These are phyloP conservation scores for Boletellus sp. DNA, from an alignment of 768 basidiomycete genomes.

Conservation along the genomic window DNA sequence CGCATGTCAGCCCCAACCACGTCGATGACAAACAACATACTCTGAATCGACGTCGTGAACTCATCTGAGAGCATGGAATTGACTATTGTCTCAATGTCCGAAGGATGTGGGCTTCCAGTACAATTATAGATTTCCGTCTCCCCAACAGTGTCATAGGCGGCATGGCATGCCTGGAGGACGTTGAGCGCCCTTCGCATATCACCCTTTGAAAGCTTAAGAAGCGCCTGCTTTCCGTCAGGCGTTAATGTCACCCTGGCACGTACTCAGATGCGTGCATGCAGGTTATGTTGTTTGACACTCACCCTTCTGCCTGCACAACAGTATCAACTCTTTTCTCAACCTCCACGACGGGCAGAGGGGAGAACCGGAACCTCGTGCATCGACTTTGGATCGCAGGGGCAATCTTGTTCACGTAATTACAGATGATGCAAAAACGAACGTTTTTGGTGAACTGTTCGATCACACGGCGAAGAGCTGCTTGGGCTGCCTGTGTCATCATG, in stretches of 20 bases:
- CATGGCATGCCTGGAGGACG: constrained; percentile 96
- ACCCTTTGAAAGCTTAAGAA: constrained; percentile 92
- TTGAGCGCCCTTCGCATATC: constrained; percentile 98
- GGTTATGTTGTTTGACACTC: constrained; percentile 18
- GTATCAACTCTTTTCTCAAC: constrained; percentile 77
- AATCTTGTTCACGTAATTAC: constrained; percentile 99
- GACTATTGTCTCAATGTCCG: constrained; percentile 90
- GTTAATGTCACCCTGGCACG: constrained; percentile 74
- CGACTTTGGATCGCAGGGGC: constrained; percentile 97
- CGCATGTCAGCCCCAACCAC: not conserved
- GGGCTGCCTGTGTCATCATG: constrained; percentile 99
- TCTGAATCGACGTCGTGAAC: constrained; percentile 86
- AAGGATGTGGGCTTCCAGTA: constrained; percentile 94
- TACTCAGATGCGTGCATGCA: not conserved
- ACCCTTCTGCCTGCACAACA: constrained; percentile 87
- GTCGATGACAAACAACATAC: constrained; percentile 38
- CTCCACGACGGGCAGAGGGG: constrained; percentile 80
- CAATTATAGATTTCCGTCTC: constrained; percentile 95
- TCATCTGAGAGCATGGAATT: constrained; percentile 95
- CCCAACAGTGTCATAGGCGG: constrained; percentile 85
- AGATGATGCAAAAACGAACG: constrained; percentile 98
- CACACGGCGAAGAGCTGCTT: constrained; percentile 92
- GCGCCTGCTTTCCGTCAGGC: constrained; percentile 79
- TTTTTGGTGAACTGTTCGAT: constrained; percentile 99
- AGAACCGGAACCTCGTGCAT: constrained; percentile 96